Evolutionary conservation across 2,329 filamentous ascomycete genomes (phyloP), one percentile per base, ranked within the genome.

Genomic region (Neofusicoccum kwambonambiense): DNA sequence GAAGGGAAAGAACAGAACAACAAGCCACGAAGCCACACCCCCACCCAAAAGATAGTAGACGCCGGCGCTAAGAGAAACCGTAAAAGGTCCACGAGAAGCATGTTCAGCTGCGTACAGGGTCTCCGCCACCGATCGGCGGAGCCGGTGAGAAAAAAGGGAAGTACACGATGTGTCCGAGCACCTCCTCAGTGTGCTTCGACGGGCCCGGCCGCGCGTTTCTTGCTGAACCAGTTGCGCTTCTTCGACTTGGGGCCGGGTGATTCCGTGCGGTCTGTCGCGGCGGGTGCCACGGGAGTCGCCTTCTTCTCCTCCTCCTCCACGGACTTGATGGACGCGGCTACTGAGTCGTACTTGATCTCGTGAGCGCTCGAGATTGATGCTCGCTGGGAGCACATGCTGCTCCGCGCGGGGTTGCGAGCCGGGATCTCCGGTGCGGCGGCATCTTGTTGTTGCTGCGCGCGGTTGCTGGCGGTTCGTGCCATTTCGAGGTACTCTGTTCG

Each of bases 201-300:
- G 22, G 61, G 39, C 9, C 31, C 49, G 9, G 49, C 22, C 17
- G 31, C 27, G 11, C 42, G 27, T 27, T 63, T 63, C 52, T 60
- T 64, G 51, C 42, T 22, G 17, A 64, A 64, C 51, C 62, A 64
- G 6, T n/a, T 47, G 15, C 62, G 62, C 34, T 60, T 64, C 61
- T 47, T 63, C 15, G 60, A 34, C 47, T 51, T 44, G 12, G 61
- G 13, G 17, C 37, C 31, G 2, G 61, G 41, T 17, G 61, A 54
- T 6, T 44, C 49, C 39, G 49, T 34, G 8, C 27, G 19, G 49
- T 42, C 31, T 15, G 9, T 12, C 44, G 61, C 12, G 19, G 47
- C 37, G 7, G 39, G 11, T 4, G n/a, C 27, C 27, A 8, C 37
- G 13, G 13, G 1, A n/a, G 37, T 11, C 19, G 27, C 8, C 31